Base-by-base conservation (phyloP, 495 filamentous ascomycete genomes). In the Aspergillus indologenus region DNA sequence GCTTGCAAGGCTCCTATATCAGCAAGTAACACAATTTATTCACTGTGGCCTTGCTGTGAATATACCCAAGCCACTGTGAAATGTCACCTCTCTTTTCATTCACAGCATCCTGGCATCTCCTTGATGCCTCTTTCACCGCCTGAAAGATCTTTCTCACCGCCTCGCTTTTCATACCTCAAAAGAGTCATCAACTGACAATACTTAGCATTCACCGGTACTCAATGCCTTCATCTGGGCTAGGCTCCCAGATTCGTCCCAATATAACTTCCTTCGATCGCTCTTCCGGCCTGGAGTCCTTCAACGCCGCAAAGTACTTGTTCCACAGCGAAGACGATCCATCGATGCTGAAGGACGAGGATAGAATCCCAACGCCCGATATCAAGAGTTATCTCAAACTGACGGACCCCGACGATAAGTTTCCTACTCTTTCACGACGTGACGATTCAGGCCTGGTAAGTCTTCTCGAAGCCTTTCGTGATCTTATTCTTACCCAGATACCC, bases 231-330 rank as follows among this genome's bases (percentile, higher is more conserved):
- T 88, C 86, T 50, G 76, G 79, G 43, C 67, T 78, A 56, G 84
- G 83, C 61, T 83, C 79, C 61, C 82, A 89, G 45, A 79, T 79
- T 23, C 85, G 86, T 45, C 65, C 74, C 15, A 76, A 73, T 22
- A 63, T 76, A 11, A 68, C 78, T 34, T 75, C 77, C 52, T 78
- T 80, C 57, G 72, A 66, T 64, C 68, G 65, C 48, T 61, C 71
- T 8, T 62, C 71, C 71, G 65, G 80, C 76, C 29, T 84, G 84
- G 61, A 92, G 83, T 59, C 84, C 48, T 88, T 88, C 74, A 90
- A 94, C 67, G 91, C 88, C 7, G 80, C 90, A 15, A 85, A 87
- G 45, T 95, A 92, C 66, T 77, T 96, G 9, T 95, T 96, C 65
- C 88, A 87, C 34, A 88, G 87, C 67, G 91, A 96, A 62, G 89